Percentiles rank a stretch among this genome's conserved stretches.
These are phyloP conservation scores for Colletotrichum lupini DNA, from an alignment of 2,329 filamentous ascomycete genomes.

Conservation along the genomic window DNA sequence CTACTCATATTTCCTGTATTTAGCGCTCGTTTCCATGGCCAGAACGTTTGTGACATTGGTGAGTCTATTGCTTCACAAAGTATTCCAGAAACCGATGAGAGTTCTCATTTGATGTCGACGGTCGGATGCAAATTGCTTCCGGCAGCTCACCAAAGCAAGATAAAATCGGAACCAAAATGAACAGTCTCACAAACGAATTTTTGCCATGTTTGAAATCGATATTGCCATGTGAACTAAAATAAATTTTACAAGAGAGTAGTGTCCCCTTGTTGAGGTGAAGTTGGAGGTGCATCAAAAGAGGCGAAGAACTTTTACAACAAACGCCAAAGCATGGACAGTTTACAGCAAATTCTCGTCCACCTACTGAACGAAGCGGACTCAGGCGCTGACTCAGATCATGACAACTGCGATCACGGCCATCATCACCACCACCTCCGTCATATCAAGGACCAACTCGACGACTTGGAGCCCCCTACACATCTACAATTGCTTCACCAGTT, in stretches of 20 bases:
- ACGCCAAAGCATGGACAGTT: neutral
- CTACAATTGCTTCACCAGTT: slow-evolving; percentile 38
- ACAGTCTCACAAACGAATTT: neutral
- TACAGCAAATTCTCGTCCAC: neutral
- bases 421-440: slow-evolving; percentile 12
- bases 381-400: neutral
- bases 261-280: no score
- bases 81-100: no score
- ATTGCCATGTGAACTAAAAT: no score
- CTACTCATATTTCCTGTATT: neutral
- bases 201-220: neutral
- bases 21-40: no score
- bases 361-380: slow-evolving; percentile 6
- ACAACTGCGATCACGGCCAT: slow-evolving; percentile 3
- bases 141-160: neutral
- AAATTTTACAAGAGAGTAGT: neutral
- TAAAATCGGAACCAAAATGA: slow-evolving; percentile 14
- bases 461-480: slow-evolving; percentile 30
- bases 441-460: slow-evolving; percentile 20
- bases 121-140: slow-evolving; percentile 24
- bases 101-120: no score
- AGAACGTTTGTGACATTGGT: neutral
- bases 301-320: neutral
- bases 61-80: no score
- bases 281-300: neutral